Evolutionary conservation across 78 protist species (phyloP), one percentile per base, ranked within the genome.

Genomic region (Paratrimastix pyriformis): DNA sequence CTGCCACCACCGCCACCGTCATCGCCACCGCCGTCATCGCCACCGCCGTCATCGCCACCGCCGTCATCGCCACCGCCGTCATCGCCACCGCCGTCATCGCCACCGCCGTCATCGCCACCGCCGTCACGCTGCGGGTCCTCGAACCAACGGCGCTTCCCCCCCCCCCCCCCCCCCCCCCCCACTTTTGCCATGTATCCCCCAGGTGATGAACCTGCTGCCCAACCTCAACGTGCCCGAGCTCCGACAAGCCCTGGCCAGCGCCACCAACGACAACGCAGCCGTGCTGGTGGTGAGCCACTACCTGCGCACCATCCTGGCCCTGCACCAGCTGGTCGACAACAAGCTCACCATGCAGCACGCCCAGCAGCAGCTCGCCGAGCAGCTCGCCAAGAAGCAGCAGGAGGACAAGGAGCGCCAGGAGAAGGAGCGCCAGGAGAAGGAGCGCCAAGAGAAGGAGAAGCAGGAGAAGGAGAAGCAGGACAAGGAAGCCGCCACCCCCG

Each of bases 201-300:
- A n/a, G n/a, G n/a, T n/a, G n/a, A n/a, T 93, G 66, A 93, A 93
- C 79, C 78, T 92, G 74, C 81, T 92, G 75, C 98, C 96, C 43
- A 84, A 86, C 75, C 70, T 91, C 55, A 62, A 79, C 72, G 48
- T 79, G 75, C 52, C 21, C 24, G 30, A 62, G 66, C 54, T 55
- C 52, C 66, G 81, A 65, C 70, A 45, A 77, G 35, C 82, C 68
- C 66, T 0, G 57, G 48, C 15, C 80, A 65, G 64, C 58, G 81
- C 44, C 40, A 66, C 65, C 13, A 2, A 30, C 33, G 40, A 8
- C 13, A 1, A 3, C 42, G 13, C 33, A 58, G 37, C 11, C 68
- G n/a, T 15, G 24, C 40, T 6, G 6, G 5, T 1, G 60, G 9
- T n/a, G 35, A 29, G 33, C 48, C 24, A 4, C 24, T 38, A 59